Evolutionary conservation across 1,284 basidiomycete genomes (phyloP), one percentile per base, ranked within the genome.

Genomic region (Trametes sp.): DNA sequence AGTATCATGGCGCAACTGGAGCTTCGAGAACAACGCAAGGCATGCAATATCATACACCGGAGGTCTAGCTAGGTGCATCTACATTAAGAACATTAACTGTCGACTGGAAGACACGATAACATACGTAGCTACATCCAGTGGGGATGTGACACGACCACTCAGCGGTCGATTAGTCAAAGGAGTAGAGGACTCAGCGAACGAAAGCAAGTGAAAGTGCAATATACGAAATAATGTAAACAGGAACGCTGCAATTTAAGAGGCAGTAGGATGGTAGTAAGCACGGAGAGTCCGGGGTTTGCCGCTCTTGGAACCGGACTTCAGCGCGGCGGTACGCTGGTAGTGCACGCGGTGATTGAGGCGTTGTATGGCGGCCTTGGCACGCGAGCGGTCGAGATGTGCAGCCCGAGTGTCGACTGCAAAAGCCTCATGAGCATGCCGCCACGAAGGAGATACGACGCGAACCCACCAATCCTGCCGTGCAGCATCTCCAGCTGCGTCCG

Each of bases 301-400:
- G 4, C 62, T 54, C 21, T 62, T 61, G 9, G 38, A 38, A 1
- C 68, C 57, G 14, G 69, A 64, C 56, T 65, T 66, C 29, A 64
- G 35, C 33, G 59, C 58, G 13, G 81, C 77, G 24, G 77, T 72
- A 53, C 83, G 83, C 69, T 89, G 87, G 69, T 89, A 90, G 67
- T 84, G 74, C 21, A 92, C 75, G n/a, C 87, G 82, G 77, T 88
- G 81, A 7, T 82, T 79, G 13, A 90, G 73, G 49, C 83, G 83
- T 69, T 91, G 88, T 55, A 92, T 74, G 1, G 81, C 81, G 2
- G 84, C 87, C 69, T 92, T 92, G 1, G 86, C 82, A 54, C 85
- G 81, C 5, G 90, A 90, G 45, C 90, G 85, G 63, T 91, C 90
- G 36, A 92, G 80, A 72, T 89, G 85, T 9, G 87, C 85, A 23